Evolutionary conservation across 306 rosid genomes (phyloP), one percentile per base, ranked within the genome.

Genomic region (Quercus dentata): DNA sequence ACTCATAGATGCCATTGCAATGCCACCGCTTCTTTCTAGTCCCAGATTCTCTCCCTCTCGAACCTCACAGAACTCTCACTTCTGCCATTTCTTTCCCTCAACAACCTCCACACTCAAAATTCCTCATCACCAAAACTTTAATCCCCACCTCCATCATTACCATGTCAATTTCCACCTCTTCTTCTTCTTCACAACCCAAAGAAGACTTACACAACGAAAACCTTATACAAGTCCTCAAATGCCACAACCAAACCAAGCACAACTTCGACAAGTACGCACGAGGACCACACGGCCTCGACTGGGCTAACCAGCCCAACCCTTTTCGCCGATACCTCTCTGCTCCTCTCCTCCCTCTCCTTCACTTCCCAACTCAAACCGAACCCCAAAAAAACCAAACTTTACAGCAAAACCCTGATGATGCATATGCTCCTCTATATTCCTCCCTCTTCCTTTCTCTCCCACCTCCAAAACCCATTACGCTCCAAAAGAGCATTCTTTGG

Each of bases 271-370:
- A 74, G 52, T 91, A 90, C 81, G 91, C 99, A 71, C 81, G 92
- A 73, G 97, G 99, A 5, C 99, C 97, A 4, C 88, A 81, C 17
- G 97, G 97, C 23, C 97, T 94, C 19, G 99, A 94, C 72, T 94
- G 99, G 99, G 95, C 95, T 78, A 94, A 92, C 81, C 99, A 94
- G 78, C 99, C 99, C 51, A 94, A 91, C 88, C 99, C 99, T 41
- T 94, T 94, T 61, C 97, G 99, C n/a, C 78, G 95, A 19, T 92
- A 86, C 82, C 77, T 77, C 77, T 56, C 91, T 68, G 78, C 97
- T 2, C 97, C 95, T 69, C 94, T 21, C 21, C 21, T 21, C 21
- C 21, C 21, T 21, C 21, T 94, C n/a, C 84, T 79, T 25, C 97
- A 91, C 80, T 82, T 79, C 70, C 85, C 94, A 28, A 52, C 82